Percentiles rank a stretch among this genome's conserved stretches.
Evolutionary conservation across 1,284 basidiomycete species (phyloP).

Genomic region (Rhodofomes roseus): DNA sequence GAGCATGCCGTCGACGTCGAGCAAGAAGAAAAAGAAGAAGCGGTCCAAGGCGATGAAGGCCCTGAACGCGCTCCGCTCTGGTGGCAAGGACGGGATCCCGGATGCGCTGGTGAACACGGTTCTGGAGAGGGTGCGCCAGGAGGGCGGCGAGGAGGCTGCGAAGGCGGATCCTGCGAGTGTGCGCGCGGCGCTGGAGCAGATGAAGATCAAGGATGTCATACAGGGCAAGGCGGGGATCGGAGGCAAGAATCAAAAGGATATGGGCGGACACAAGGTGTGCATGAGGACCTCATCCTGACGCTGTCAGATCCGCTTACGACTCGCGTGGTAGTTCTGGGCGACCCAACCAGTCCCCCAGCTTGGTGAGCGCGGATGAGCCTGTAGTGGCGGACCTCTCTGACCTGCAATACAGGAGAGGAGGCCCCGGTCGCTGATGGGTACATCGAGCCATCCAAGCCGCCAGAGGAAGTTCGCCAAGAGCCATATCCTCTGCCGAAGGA

Average conservation of each 20-base stretch:
- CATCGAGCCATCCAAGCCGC: slow-evolving; percentile 81
- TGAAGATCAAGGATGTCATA: slow-evolving; percentile 72
- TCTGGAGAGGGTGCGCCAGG: slow-evolving; percentile 54
- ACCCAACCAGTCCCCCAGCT: slow-evolving; percentile 94
- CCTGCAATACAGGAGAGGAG: slow-evolving; percentile 51
- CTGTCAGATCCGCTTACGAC: not conserved
- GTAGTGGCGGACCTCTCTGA: not conserved
- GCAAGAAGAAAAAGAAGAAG: slow-evolving; percentile 78
- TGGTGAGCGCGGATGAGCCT: slow-evolving; percentile 37
- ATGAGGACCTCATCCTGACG: not conserved
- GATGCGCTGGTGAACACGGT: slow-evolving; percentile 58
- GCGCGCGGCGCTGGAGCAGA: slow-evolving; percentile 55
- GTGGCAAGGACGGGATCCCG: slow-evolving; percentile 45
- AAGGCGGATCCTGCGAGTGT: slow-evolving; percentile 58
- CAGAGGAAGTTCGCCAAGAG: slow-evolving; percentile 81
- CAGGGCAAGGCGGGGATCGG: slow-evolving; percentile 68
- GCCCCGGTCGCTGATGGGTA: slow-evolving; percentile 75
- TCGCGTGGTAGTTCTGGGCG: slow-evolving; percentile 76
- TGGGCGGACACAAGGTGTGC: slow-evolving; percentile 83
- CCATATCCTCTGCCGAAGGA: slow-evolving; percentile 88
- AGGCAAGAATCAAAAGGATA: slow-evolving; percentile 72
- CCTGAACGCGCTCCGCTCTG: slow-evolving; percentile 46
- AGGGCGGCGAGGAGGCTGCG: slow-evolving; percentile 45
- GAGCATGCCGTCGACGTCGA: slow-evolving; percentile 30
- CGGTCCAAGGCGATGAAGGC: slow-evolving; percentile 60